Base-by-base conservation (phyloP, 352 stramenopile genomes). In the Phytophthora idaei region DNA sequence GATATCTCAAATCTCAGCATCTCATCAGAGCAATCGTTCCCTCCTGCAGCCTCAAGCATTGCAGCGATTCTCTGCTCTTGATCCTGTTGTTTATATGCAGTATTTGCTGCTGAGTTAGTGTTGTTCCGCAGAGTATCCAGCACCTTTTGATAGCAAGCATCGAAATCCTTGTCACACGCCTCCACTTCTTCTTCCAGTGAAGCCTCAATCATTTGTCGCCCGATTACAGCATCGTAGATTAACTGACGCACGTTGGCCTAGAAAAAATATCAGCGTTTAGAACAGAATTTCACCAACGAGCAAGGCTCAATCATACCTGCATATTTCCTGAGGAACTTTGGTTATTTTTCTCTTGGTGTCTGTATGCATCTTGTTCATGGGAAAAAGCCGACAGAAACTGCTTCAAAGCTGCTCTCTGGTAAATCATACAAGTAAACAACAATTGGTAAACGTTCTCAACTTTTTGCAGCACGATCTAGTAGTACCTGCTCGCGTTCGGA, bases 141-240 rank as follows among this genome's bases (percentile, higher is more conserved):
- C 7, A 90, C 47, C 2, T 52, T 47, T 5, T 61, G 61, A 60
- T 82, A 89, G 3, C 47, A 60, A 29, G 37, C 6, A 31, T 68
- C 59, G 32, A 76, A 81, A 12, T 88, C 78, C 2, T 75, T 61
- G 14, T 90, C 78, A 41, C 71, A 80, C 31, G 54, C 42, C 1
- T 67, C 21, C 12, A 74, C 70, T 67, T 93, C 76, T 31, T 87
- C 75, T n/a, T 85, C 77, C 9, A 94, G 52, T 1, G 85, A 73
- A 2, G 77, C 64, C 46, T 86, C 76, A 7, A 94, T 71, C 68
- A 92, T 82, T 66, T 94, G 70, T 25, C 87, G 76, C 0, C 85
- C 85, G 12, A 94, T 85, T 5, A 94, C 72, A 11, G 83, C 78
- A 29, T 94, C 85, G 21, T 90, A 87, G 14, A 94, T 78, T 21